phyloP scores from a whole-genome alignment of 495 filamentous ascomycete species.

The Xylaria intraflava region DNA sequence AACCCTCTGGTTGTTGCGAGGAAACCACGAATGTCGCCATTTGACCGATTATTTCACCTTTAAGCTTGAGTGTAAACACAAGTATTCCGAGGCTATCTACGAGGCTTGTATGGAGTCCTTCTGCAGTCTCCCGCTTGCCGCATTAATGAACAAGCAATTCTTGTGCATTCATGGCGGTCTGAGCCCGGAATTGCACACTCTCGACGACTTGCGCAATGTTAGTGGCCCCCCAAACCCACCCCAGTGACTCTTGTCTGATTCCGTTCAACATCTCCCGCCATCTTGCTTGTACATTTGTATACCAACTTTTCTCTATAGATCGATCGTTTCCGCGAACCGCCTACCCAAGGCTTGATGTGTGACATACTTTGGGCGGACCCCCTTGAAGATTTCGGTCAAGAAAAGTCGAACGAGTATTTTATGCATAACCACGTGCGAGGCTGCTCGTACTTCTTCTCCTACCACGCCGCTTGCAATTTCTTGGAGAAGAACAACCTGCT shows the following conservation, averaged over 20 bases:
- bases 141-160: slow-evolving; percentile 99
- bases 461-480: slow-evolving; percentile 96
- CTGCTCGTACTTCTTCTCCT: slow-evolving; percentile 99
- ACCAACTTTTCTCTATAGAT: slow-evolving; percentile 50
- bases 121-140: slow-evolving; percentile 87
- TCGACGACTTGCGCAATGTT: slow-evolving; percentile 87
- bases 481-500: slow-evolving; percentile 98
- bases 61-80: slow-evolving; percentile 98
- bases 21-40: slow-evolving; percentile 98
- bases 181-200: slow-evolving; percentile 88
- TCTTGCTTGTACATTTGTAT: neutral
- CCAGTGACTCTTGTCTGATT: neutral
- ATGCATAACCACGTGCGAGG: slow-evolving; percentile 97
- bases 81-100: slow-evolving; percentile 93
- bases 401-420: slow-evolving; percentile 95
- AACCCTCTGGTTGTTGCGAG: slow-evolving; percentile 90
- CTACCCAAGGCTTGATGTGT: slow-evolving; percentile 96
- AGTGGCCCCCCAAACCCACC: slow-evolving; percentile 18
- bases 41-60: slow-evolving; percentile 99
- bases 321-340: slow-evolving; percentile 94
- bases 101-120: slow-evolving; percentile 98
- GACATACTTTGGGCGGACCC: slow-evolving; percentile 99
- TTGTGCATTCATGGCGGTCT: slow-evolving; percentile 96
- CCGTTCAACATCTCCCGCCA: neutral
- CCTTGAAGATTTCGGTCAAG: slow-evolving; percentile 97